A percentile compares a stretch with the other conserved stretches of the same genome.
Evolutionary conservation across 1,139 yeast species (phyloP).

Genomic region (Hansenula anomala): DNA sequence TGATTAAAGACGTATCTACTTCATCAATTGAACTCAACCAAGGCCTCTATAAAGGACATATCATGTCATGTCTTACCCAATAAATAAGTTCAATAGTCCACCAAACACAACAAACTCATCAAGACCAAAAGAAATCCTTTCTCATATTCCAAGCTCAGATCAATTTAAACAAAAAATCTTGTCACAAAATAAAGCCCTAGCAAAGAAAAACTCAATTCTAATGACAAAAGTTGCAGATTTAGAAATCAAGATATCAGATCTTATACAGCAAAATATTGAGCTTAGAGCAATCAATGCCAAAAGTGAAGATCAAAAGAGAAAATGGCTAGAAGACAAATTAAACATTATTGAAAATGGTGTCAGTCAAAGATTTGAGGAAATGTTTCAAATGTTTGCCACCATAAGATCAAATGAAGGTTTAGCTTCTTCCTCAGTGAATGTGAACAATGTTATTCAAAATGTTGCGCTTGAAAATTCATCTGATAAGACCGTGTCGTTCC

Average conservation of each 20-base stretch:
- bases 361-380: slow-evolving; percentile 38
- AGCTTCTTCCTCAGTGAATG: slow-evolving; percentile 15
- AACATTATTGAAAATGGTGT: slow-evolving; percentile 36
- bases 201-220: slow-evolving; percentile 49
- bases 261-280: slow-evolving; percentile 42
- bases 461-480: slow-evolving; percentile 5
- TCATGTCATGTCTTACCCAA: slow-evolving; percentile 20
- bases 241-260: slow-evolving; percentile 42
- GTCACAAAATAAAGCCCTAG: slow-evolving; percentile 48
- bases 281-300: slow-evolving; percentile 31
- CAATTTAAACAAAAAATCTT: slow-evolving; percentile 26
- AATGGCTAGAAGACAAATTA: slow-evolving; percentile 30
- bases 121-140: slow-evolving; percentile 3
- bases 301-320: slow-evolving; percentile 26
- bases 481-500: slow-evolving; percentile 21
- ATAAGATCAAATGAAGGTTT: slow-evolving; percentile 33
- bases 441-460: slow-evolving; percentile 5
- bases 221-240: slow-evolving; percentile 44
- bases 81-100: slow-evolving; percentile 16
- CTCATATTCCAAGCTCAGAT: slow-evolving; percentile 7
- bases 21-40: too few species aligned
- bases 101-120: slow-evolving; percentile 1
- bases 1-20: too few species aligned
- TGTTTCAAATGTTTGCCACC: slow-evolving; percentile 34
- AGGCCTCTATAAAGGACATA: not conserved